These are phyloP conservation scores for Colletotrichum noveboracense DNA, from an alignment of 2,329 filamentous ascomycete species.

Conservation along the genomic window DNA sequence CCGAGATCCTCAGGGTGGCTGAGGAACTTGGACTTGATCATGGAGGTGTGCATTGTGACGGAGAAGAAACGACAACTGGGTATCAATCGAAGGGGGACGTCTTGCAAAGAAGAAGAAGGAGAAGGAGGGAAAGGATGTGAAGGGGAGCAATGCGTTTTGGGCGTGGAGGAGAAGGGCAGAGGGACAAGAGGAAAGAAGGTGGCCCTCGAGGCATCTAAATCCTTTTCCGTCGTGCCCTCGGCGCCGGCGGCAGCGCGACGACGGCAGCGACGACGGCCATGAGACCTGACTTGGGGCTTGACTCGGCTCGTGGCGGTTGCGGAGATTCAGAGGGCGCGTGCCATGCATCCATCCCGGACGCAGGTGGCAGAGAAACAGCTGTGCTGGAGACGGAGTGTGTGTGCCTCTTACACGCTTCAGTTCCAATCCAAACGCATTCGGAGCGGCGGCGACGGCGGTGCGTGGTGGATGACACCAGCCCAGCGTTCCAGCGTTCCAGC, in stretches of 20 bases:
- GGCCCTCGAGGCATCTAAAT: constrained; percentile 11
- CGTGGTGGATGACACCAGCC: not conserved
- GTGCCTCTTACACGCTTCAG: not conserved
- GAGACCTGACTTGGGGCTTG: not conserved
- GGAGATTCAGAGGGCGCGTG: not conserved
- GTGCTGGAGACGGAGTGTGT: not conserved
- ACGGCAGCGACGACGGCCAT: not conserved
- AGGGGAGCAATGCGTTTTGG: not conserved
- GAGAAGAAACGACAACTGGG: not conserved
- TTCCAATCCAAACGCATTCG: not conserved
- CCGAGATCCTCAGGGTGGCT: constrained; percentile 80
- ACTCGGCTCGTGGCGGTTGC: constrained; percentile 11
- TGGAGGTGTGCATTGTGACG: constrained; percentile 54
- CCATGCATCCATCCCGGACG: not conserved
- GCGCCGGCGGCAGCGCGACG: not conserved
- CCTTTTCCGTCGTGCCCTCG: not conserved
- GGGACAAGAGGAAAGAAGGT: not conserved
- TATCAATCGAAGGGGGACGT: not conserved
- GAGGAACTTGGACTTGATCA: constrained; percentile 76
- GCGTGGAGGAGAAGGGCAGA: not conserved
- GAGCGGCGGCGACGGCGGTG: not conserved
- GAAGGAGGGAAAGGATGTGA: not conserved
- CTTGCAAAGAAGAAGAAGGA: not conserved
- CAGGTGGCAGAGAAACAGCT: not conserved
- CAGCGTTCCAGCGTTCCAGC: constrained; percentile 3